These are phyloP conservation scores for Plasmodium ovale DNA, from an alignment of 169 alveolate genomes.

Conservation along the genomic window DNA sequence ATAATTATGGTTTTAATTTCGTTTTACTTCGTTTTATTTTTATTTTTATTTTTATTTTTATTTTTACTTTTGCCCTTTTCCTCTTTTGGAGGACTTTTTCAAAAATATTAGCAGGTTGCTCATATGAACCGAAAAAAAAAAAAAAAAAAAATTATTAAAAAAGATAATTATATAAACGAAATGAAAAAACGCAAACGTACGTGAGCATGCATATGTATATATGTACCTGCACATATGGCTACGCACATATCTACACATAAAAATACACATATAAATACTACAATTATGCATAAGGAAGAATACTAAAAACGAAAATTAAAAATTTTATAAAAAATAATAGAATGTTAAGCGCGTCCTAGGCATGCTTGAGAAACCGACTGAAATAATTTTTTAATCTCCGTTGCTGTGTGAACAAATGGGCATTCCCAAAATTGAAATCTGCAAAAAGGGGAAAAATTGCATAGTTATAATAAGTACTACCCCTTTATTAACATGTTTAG, in stretches of 20 bases:
- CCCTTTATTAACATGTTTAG: neutral
- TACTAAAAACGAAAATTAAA: conserved; percentile 46
- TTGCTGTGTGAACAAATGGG: conserved; percentile 80
- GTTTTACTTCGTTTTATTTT: neutral
- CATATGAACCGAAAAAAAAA: conserved; percentile 8
- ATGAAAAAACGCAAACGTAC: neutral
- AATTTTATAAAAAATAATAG: conserved; percentile 26
- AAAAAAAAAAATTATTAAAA: neutral
- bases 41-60: neutral
- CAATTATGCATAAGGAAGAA: conserved; percentile 10
- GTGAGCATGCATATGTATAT: conserved; percentile 14
- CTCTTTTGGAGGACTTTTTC: neutral
- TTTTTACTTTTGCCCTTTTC: neutral
- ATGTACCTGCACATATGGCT: neutral
- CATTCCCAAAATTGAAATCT: conserved; percentile 82
- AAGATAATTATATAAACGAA: conserved; percentile 4
- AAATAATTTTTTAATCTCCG: conserved; percentile 84
- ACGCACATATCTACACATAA: neutral
- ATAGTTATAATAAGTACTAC: too few species aligned
- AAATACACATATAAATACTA: neutral
- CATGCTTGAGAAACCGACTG: conserved; percentile 84
- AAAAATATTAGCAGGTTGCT: neutral
- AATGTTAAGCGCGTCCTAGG: conserved; percentile 63
- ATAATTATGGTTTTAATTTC: too few species aligned
- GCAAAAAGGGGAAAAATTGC: conserved; percentile 10